phyloP scores from a whole-genome alignment of 2,329 filamentous ascomycete genomes.

The Pyrenochaeta sp. region DNA sequence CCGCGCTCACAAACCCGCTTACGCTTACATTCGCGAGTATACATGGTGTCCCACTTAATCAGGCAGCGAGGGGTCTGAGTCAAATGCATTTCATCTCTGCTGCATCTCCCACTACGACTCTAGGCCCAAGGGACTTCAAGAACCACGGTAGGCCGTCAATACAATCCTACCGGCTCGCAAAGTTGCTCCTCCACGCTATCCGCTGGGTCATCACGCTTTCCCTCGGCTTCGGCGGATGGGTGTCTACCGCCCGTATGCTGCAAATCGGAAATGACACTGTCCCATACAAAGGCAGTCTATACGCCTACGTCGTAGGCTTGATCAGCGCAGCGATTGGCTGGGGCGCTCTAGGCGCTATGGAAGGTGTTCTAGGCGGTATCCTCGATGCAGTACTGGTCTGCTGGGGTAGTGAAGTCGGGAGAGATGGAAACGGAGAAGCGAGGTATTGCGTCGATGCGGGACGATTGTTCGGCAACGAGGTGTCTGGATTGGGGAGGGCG shows the following conservation, averaged over 20 bases:
- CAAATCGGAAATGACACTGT: conserved; percentile 63
- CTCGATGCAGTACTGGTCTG: conserved; percentile 90
- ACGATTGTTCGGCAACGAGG: conserved; percentile 76
- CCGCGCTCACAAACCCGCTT: conserved; percentile 87
- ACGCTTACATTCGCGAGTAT: conserved; percentile 94
- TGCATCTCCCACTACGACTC: conserved; percentile 75
- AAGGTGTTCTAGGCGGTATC: conserved; percentile 85
- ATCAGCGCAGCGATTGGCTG: conserved; percentile 95
- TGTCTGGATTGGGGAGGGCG: conserved; percentile 29
- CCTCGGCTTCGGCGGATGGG: conserved; percentile 95
- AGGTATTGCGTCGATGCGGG: conserved; percentile 93
- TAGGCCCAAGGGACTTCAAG: conserved; percentile 53
- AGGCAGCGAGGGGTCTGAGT: conserved; percentile 79
- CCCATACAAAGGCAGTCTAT: conserved; percentile 76
- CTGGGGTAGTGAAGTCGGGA: conserved; percentile 81
- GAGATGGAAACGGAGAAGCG: conserved; percentile 67
- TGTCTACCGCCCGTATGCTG: conserved; percentile 85
- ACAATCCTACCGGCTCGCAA: conserved; percentile 89
- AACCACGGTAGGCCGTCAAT: conserved; percentile 61
- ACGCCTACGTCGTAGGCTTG: conserved; percentile 92
- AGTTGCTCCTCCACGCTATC: conserved; percentile 88
- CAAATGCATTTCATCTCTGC: conserved; percentile 83
- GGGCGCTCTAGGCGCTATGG: conserved; percentile 89
- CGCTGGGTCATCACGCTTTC: conserved; percentile 89
- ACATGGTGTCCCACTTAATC: conserved; percentile 82